Base-by-base conservation (phyloP, 2,329 filamentous ascomycete genomes). In the Hypoxylon sp. region DNA sequence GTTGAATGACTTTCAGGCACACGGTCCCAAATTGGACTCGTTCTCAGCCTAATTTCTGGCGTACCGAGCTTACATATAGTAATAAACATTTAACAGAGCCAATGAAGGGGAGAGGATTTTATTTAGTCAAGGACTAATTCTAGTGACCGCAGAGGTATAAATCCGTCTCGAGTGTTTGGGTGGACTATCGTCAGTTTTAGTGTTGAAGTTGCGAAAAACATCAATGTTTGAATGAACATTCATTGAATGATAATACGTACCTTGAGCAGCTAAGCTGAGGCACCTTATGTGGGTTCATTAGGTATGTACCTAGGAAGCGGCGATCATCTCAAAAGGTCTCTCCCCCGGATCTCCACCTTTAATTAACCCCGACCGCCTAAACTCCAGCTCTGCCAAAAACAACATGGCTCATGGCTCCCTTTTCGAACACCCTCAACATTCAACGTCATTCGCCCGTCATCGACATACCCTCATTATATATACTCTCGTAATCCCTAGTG, bases 301-400 rank as follows among this genome's bases (percentile, higher is more conserved):
- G n/a, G n/a, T 20, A 14, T 51, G 14, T 17, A 57, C 60, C 60
- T 63, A 35, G 17, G 46, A 57, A 63, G n/a, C 22, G 6, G 13
- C 8, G 20, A 13, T n/a, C 10, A 13, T n/a, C 10, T 44, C 1
- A 20, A 30, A 14, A 20, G 22, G 51, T 20, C 40, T 57, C 2
- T 50, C 3, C n/a, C 33, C 44, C 17, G 58, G 14, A 22, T 57
- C n/a, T 7, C 60, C 60, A 44, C 57, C 22, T 51, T 44, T 22
- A 6, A 25, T 40, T 48, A 59, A 31, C 48, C 25, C 61, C 48
- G 46, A 59, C 31, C 20, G 17, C 20, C 22, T 48, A 31, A 49
- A 30, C 27, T 63, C n/a, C 31, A 46, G 42, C 30, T 51, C 27
- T 53, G 14, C 46, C 11, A 17, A 27, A 25, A 44, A 30, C 20